A percentile compares a stretch with the other conserved stretches of the same genome.
These are phyloP conservation scores for Coemansia javaensis DNA, from an alignment of 192 early-diverging fungal species.

Conservation along the genomic window DNA sequence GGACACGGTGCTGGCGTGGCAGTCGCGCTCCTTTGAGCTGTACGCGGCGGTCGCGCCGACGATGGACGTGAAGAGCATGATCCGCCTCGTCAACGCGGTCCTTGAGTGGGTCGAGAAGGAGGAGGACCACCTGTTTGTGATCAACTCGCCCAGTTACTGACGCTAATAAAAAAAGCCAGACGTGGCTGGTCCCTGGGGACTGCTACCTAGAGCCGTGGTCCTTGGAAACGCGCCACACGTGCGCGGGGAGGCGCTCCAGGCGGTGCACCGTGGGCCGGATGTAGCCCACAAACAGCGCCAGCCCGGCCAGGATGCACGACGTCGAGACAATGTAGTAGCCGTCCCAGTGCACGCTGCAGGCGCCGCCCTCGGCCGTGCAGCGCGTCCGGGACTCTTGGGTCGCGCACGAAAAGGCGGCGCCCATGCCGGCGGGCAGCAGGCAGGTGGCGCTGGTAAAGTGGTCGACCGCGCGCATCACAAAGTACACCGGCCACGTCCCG, in stretches of 20 bases:
- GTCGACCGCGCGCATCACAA: constrained; percentile 89
- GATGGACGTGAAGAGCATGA: constrained; percentile 60
- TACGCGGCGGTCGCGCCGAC: constrained; percentile 63
- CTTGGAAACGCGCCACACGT: constrained; percentile 49
- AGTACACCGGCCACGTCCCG: constrained; percentile 94
- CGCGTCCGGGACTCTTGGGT: constrained; percentile 57
- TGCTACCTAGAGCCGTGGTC: constrained; percentile 13
- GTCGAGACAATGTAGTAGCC: constrained; percentile 83
- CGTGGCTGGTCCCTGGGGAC: no score
- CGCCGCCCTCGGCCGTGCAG: constrained; percentile 63
- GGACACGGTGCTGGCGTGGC: constrained; percentile 34
- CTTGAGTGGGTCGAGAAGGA: constrained; percentile 75
- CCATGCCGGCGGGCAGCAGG: constrained; percentile 40
- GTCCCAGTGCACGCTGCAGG: constrained; percentile 67
- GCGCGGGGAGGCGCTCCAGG: constrained; percentile 52
- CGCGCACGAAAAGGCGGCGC: constrained; percentile 55
- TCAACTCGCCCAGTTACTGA: constrained; percentile 71
- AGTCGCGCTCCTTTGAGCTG: constrained; percentile 67
- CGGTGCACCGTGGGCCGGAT: constrained; percentile 59
- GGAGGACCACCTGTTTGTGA: constrained; percentile 69
- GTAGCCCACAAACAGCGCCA: constrained; percentile 54
- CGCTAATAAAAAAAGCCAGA: neutral
- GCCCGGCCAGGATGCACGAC: constrained; percentile 66
- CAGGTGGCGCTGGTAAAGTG: constrained; percentile 80
- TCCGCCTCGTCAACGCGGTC: constrained; percentile 59